These are phyloP conservation scores for Eragrostis tef DNA, from an alignment of 202 grass and related monocot genomes.

Conservation along the genomic window DNA sequence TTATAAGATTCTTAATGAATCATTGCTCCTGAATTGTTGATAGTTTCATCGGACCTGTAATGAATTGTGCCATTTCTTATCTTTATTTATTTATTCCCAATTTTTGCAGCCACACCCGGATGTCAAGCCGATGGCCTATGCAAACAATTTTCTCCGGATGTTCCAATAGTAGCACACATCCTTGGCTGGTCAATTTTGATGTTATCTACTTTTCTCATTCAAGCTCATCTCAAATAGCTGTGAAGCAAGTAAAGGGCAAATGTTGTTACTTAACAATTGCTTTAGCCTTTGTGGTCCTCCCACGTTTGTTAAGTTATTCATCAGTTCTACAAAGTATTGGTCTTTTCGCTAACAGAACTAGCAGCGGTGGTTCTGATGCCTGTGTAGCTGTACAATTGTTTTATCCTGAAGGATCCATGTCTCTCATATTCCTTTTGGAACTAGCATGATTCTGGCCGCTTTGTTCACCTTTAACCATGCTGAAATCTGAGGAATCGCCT, in stretches of 20 bases:
- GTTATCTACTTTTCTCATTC: constrained; percentile 4
- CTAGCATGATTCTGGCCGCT: background rate
- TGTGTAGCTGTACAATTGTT: constrained; percentile 35
- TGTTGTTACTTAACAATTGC: constrained; percentile 10
- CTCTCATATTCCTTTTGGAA: constrained; percentile 18
- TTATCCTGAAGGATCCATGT: background rate
- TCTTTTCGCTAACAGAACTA: background rate
- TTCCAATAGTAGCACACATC: constrained; percentile 58
- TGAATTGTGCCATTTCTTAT: too few species aligned
- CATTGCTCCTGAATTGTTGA: background rate
- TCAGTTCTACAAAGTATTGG: background rate
- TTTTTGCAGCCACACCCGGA: constrained; percentile 70
- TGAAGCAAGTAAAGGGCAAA: constrained; percentile 37
- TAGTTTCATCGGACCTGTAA: background rate
- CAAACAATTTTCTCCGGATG: constrained; percentile 72
- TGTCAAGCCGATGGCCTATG: constrained; percentile 88
- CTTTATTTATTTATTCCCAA: constrained; percentile 13
- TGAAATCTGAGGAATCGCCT: background rate
- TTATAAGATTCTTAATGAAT: background rate
- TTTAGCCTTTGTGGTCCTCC: background rate
- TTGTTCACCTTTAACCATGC: background rate
- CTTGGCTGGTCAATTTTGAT: constrained; percentile 34
- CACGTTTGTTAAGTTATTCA: constrained; percentile 5
- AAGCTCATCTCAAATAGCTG: background rate
- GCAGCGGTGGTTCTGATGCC: constrained; percentile 14